Conservation (phyloP, 1,284 basidiomycete species). For the Moesziomyces sp. region DNA sequence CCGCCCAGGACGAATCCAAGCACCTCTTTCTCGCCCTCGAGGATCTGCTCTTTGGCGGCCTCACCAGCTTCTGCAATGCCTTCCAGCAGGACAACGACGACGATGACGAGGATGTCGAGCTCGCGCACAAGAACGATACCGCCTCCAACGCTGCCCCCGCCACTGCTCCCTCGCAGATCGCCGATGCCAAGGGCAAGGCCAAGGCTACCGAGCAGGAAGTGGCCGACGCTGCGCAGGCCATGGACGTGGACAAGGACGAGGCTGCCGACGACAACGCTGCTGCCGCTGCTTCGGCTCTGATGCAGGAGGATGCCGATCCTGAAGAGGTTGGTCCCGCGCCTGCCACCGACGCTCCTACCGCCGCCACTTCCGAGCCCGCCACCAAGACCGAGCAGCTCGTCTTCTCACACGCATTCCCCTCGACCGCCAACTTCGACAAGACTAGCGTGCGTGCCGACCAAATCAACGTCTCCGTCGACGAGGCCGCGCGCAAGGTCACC, state of each 20-base stretch:
- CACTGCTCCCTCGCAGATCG: constrained; percentile 5
- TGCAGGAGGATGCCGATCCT: constrained; percentile 35
- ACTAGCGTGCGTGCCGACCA: constrained; percentile 28
- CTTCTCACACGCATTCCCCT: constrained; percentile 40
- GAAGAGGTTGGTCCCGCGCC: constrained; percentile 44
- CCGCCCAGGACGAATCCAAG: constrained; percentile 33
- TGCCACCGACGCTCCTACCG: constrained; percentile 1
- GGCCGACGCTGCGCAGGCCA: constrained; percentile 12
- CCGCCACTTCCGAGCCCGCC: neutral
- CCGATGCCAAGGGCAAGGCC: constrained; percentile 41
- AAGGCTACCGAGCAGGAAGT: constrained; percentile 25
- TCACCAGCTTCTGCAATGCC: constrained; percentile 22
- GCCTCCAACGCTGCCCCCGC: neutral
- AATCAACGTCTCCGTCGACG: constrained; percentile 48
- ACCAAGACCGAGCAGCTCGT: constrained; percentile 36
- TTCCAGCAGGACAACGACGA: constrained; percentile 23
- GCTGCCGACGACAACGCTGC: constrained; percentile 6
- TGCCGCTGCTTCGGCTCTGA: constrained; percentile 19
- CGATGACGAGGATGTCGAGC: constrained; percentile 15
- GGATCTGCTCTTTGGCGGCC: constrained; percentile 42
- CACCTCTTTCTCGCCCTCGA: constrained; percentile 46
- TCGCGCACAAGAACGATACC: constrained; percentile 30
- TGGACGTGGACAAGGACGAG: constrained; percentile 28
- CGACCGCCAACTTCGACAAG: constrained; percentile 15
- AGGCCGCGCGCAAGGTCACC: constrained; percentile 38